Percentiles rank a stretch among this genome's conserved stretches.
These are phyloP conservation scores for Bidens hawaiensis DNA, from an alignment of 140 eudicot species.

Conservation along the genomic window DNA sequence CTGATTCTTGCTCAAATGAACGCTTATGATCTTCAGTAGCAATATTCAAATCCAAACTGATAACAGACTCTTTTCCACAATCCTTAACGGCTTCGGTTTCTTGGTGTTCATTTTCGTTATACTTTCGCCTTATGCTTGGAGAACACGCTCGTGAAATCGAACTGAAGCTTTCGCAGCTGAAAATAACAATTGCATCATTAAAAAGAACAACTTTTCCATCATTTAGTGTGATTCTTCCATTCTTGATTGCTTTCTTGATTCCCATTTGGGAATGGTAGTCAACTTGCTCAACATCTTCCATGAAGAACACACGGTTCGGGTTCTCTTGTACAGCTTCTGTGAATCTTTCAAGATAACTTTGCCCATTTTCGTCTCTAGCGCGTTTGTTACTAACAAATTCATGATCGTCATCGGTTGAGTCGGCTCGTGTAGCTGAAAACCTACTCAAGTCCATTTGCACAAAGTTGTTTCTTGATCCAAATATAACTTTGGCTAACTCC, in stretches of 20 bases:
- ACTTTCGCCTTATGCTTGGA: constrained; percentile 29
- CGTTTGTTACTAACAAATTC: constrained; percentile 55
- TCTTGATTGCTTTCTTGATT: constrained; percentile 51
- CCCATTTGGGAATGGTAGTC: constrained; percentile 50
- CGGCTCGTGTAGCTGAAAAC: constrained; percentile 42
- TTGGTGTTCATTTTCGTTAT: not conserved
- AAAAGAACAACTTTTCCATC: constrained; percentile 35
- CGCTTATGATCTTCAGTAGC: constrained; percentile 31
- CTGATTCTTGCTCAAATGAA: constrained; percentile 26
- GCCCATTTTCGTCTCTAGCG: constrained; percentile 55
- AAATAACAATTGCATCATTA: constrained; percentile 66
- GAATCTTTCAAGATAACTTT: constrained; percentile 57
- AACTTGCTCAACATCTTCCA: constrained; percentile 72
- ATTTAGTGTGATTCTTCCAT: constrained; percentile 33
- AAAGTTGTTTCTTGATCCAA: constrained; percentile 52
- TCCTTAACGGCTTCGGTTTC: constrained; percentile 18
- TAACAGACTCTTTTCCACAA: constrained; percentile 18
- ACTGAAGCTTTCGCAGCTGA: constrained; percentile 50
- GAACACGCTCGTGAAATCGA: constrained; percentile 53
- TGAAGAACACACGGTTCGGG: constrained; percentile 55
- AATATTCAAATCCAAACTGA: constrained; percentile 63
- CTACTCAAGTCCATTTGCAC: constrained; percentile 41
- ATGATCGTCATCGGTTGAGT: constrained; percentile 45
- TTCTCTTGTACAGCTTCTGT: constrained; percentile 46
- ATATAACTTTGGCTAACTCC: constrained; percentile 60